Evolutionary conservation across 2,329 filamentous ascomycete genomes (phyloP).

Genomic region (Byssochlamys sp.): DNA sequence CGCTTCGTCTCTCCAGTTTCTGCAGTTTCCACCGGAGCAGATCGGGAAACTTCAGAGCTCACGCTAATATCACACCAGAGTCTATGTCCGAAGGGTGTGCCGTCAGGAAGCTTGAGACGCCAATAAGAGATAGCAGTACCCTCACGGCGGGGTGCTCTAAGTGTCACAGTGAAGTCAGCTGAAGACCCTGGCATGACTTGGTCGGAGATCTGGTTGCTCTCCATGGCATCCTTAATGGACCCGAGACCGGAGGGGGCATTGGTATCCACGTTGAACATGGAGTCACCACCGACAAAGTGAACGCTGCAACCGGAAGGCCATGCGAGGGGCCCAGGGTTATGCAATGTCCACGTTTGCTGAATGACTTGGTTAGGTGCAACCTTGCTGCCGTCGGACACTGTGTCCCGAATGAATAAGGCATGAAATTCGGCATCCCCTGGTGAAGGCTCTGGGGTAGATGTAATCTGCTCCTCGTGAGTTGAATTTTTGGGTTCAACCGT

Average conservation of each 20-base stretch:
- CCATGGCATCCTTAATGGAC: slow-evolving; percentile 66
- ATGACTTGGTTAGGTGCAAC: slow-evolving; percentile 65
- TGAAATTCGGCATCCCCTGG: slow-evolving; percentile 28
- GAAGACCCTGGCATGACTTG: slow-evolving; percentile 64
- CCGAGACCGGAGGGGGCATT: slow-evolving; percentile 66
- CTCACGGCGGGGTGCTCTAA: slow-evolving; percentile 67
- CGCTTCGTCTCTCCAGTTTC: slow-evolving; percentile 1
- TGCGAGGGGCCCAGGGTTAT: slow-evolving; percentile 65
- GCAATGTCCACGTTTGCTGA: slow-evolving; percentile 81
- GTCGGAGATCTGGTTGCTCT: slow-evolving; percentile 67
- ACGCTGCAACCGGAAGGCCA: slow-evolving; percentile 90
- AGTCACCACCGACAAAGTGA: slow-evolving; percentile 85
- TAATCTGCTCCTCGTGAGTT: slow-evolving; percentile 10
- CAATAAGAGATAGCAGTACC: slow-evolving; percentile 90
- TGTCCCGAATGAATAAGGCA: slow-evolving; percentile 67
- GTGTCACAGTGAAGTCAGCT: slow-evolving; percentile 69
- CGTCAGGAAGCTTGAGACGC: slow-evolving; percentile 75
- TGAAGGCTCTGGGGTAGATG: slow-evolving; percentile 22
- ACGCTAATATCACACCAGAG: slow-evolving; percentile 90
- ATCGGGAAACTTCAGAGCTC: slow-evolving; percentile 13
- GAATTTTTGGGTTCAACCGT: not conserved
- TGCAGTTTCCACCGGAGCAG: slow-evolving; percentile 6
- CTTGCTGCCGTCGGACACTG: slow-evolving; percentile 65
- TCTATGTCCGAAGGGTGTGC: slow-evolving; percentile 78
- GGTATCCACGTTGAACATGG: slow-evolving; percentile 86